These are phyloP conservation scores for Geotrichum histeridarum DNA, from an alignment of 1,139 yeast species.

Conservation along the genomic window DNA sequence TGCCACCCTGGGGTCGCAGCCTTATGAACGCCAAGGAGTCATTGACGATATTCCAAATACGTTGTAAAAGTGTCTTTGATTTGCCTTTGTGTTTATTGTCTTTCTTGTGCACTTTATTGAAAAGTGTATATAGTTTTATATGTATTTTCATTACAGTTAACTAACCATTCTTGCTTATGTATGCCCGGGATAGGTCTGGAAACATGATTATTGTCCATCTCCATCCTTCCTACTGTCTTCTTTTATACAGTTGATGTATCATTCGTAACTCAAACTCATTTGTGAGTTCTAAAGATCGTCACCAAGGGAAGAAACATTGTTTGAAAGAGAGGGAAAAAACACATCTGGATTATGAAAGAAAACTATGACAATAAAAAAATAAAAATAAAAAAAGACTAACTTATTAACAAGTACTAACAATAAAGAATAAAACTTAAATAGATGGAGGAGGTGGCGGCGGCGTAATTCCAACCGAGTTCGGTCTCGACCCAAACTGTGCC, in stretches of 20 bases:
- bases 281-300: too few species aligned
- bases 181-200: too few species aligned
- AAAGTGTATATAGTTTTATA: not conserved
- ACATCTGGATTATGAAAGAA: not conserved
- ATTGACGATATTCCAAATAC: slow-evolving; percentile 16
- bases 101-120: not conserved
- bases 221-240: too few species aligned
- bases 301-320: too few species aligned
- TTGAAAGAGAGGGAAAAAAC: not conserved
- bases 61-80: not conserved
- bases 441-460: slow-evolving; percentile 10
- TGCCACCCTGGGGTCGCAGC: slow-evolving; percentile 42
- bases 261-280: too few species aligned
- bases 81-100: not conserved
- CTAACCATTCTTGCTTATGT: too few species aligned
- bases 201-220: too few species aligned
- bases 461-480: not conserved
- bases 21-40: slow-evolving; percentile 26
- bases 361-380: not conserved
- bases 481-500: not conserved
- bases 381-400: not conserved
- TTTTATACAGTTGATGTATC: too few species aligned
- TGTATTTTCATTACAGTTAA: too few species aligned
- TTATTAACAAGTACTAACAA: not conserved
- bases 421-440: not conserved